phyloP scores from a whole-genome alignment of 2,329 filamentous ascomycete species.

The Alternaria rosae region DNA sequence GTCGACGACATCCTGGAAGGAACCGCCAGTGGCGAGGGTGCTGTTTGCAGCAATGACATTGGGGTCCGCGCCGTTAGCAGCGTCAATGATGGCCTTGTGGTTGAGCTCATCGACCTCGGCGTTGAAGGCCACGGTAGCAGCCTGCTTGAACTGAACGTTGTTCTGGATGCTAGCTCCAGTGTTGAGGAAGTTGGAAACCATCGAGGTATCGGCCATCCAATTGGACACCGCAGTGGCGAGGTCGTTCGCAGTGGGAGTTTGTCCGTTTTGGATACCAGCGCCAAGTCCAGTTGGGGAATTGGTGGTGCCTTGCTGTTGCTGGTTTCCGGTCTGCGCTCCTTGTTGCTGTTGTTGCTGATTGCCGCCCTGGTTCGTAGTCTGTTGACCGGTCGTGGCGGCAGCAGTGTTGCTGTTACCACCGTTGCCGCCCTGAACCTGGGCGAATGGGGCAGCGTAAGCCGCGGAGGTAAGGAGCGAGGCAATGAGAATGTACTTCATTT shows the following conservation, averaged over 20 bases:
- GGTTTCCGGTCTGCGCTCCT: not conserved
- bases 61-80: conserved; percentile 31
- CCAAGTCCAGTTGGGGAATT: conserved; percentile 24
- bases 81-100: conserved; percentile 49
- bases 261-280: conserved; percentile 27
- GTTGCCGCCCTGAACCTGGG: conserved; percentile 23
- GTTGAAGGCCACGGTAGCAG: conserved; percentile 47
- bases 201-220: conserved; percentile 49
- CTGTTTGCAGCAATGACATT: conserved; percentile 47
- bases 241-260: conserved; percentile 36
- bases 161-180: conserved; percentile 43
- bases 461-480: conserved; percentile 44
- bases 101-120: conserved; percentile 50
- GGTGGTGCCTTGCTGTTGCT: conserved; percentile 1
- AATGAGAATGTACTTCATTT: conserved; percentile 48
- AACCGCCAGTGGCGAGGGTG: conserved; percentile 46
- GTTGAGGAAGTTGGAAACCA: conserved; percentile 50
- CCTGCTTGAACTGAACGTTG: conserved; percentile 46
- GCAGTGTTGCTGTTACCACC: conserved; percentile 8
- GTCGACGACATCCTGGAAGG: conserved; percentile 50
- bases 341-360: conserved; percentile 3
- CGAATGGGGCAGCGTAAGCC: conserved; percentile 41
- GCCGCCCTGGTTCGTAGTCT: conserved; percentile 15
- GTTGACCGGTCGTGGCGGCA: conserved; percentile 13
- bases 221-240: conserved; percentile 48